Evolutionary conservation across 2,329 filamentous ascomycete genomes (phyloP).

Genomic region (Tolypocladium tropicale): DNA sequence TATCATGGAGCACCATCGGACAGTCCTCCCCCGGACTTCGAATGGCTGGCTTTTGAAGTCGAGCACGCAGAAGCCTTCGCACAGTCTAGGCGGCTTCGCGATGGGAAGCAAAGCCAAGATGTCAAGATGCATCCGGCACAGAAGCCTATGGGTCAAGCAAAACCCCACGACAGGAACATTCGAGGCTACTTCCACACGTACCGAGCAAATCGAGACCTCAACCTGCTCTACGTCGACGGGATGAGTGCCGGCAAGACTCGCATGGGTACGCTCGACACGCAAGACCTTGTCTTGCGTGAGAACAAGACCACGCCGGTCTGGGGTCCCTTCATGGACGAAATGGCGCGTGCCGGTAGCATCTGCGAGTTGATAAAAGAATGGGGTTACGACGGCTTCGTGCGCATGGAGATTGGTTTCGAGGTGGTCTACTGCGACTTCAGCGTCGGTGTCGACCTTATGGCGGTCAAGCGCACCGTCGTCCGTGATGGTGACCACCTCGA

Average conservation of each 20-base stretch:
- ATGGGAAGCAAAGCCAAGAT: not conserved
- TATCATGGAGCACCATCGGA: constrained; percentile 51
- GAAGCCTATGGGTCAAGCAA: not conserved
- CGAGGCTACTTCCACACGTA: constrained; percentile 60
- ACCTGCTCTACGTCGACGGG: constrained; percentile 59
- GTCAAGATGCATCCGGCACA: not conserved
- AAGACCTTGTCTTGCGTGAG: constrained; percentile 50
- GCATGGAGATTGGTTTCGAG: constrained; percentile 63
- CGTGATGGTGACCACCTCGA: not conserved
- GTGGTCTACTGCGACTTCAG: constrained; percentile 57
- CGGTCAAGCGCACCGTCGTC: constrained; percentile 5
- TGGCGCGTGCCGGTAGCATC: constrained; percentile 39
- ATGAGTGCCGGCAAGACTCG: constrained; percentile 55
- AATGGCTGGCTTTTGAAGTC: constrained; percentile 70
- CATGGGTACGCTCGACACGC: constrained; percentile 58
- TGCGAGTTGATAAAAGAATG: constrained; percentile 41
- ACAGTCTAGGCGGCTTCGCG: not conserved
- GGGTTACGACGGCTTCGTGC: constrained; percentile 56
- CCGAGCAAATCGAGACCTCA: constrained; percentile 43
- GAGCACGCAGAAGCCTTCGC: constrained; percentile 64
- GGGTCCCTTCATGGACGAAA: constrained; percentile 26
- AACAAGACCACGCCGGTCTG: constrained; percentile 14
- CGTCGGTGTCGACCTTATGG: constrained; percentile 26
- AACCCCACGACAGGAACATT: not conserved
- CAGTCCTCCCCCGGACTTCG: constrained; percentile 39